These are phyloP conservation scores for Tetracladium maxilliforme DNA, from an alignment of 2,329 filamentous ascomycete genomes.

Conservation along the genomic window DNA sequence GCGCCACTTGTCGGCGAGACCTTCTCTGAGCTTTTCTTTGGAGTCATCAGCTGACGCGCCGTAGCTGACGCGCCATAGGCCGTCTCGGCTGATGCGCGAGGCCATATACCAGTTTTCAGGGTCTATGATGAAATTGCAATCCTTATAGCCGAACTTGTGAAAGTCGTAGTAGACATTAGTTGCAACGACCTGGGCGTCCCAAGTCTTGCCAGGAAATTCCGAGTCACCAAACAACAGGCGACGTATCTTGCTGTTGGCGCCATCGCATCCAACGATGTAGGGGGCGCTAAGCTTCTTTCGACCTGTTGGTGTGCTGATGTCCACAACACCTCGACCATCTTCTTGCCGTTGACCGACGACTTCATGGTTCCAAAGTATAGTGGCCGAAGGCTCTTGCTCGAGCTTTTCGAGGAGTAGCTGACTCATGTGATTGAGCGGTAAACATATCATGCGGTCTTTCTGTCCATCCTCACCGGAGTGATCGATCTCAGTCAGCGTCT, in stretches of 20 bases:
- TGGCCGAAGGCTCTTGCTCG: constrained; percentile 14
- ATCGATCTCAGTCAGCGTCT: constrained; percentile 15
- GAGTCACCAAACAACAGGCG: constrained; percentile 34
- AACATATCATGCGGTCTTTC: constrained; percentile 21
- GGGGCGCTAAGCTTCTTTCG: constrained; percentile 26
- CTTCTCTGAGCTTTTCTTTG: constrained; percentile 35
- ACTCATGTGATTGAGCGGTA: constrained; percentile 26
- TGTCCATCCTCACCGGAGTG: constrained; percentile 11
- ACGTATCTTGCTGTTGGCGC: constrained; percentile 31
- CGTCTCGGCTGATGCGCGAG: constrained; percentile 40
- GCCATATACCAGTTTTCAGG: constrained; percentile 49
- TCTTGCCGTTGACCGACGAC: constrained; percentile 32
- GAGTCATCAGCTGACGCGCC: constrained; percentile 41
- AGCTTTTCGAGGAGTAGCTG: constrained; percentile 23
- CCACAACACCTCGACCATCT: constrained; percentile 25
- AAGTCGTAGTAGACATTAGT: constrained; percentile 53
- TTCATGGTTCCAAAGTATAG: constrained; percentile 28
- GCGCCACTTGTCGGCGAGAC: constrained; percentile 32
- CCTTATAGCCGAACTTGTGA: constrained; percentile 33
- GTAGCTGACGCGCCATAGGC: constrained; percentile 49
- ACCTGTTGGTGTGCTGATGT: constrained; percentile 22
- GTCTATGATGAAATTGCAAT: constrained; percentile 46
- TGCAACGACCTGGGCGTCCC: constrained; percentile 44
- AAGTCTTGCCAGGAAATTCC: constrained; percentile 43
- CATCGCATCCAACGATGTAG: constrained; percentile 42